Evolutionary conservation across 352 stramenopile genomes (phyloP).

Genomic region (Pythium phragmitis): DNA sequence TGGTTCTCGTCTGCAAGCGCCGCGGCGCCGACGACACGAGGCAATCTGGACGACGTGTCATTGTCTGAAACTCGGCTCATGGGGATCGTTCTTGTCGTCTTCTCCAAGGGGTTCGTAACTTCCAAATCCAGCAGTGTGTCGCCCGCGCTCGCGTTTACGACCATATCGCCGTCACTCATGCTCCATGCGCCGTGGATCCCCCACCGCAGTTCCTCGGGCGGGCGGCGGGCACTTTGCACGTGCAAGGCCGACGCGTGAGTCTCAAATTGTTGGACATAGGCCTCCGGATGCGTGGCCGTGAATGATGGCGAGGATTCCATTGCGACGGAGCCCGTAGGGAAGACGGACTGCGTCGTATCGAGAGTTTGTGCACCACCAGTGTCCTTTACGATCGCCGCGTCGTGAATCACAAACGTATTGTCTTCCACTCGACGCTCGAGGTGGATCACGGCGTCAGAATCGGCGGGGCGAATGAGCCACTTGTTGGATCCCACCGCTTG

Average conservation of each 20-base stretch:
- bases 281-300: conserved; percentile 46
- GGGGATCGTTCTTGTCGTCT: conserved; percentile 44
- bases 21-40: conserved; percentile 41
- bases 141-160: conserved; percentile 27
- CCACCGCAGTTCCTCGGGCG: conserved; percentile 22
- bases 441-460: conserved; percentile 35
- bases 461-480: conserved; percentile 52
- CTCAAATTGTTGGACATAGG: conserved; percentile 42
- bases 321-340: conserved; percentile 19
- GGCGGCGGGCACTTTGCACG: conserved; percentile 21
- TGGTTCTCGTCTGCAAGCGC: conserved; percentile 37
- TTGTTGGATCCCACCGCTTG: conserved; percentile 37
- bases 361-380: neutral
- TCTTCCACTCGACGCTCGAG: conserved; percentile 25
- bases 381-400: conserved; percentile 22
- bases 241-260: neutral
- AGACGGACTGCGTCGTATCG: conserved; percentile 36
- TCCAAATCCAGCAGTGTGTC: conserved; percentile 25
- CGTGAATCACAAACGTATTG: conserved; percentile 35
- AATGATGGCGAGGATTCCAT: conserved; percentile 3
- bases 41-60: conserved; percentile 13
- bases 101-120: conserved; percentile 17
- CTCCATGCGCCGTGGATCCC: conserved; percentile 30
- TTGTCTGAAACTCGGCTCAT: conserved; percentile 14
- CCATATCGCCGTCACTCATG: conserved; percentile 18